These are phyloP conservation scores for Tetrastigma voinierianum DNA, from an alignment of 164 flowering plant species.

Conservation along the genomic window DNA sequence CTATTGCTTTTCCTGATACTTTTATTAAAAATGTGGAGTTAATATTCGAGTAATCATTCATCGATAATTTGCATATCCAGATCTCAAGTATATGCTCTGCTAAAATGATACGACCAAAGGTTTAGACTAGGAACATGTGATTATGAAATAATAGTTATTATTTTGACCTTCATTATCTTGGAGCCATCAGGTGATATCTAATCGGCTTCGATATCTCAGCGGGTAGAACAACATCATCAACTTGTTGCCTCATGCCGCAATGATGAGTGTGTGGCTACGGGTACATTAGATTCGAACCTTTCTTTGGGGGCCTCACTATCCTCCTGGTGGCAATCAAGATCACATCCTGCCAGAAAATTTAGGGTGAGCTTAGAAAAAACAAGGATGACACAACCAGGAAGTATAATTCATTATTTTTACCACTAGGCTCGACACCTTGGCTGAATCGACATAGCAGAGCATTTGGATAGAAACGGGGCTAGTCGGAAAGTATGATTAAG, in stretches of 20 bases:
- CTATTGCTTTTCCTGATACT: too few species aligned
- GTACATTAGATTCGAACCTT: conserved; percentile 84
- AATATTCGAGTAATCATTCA: too few species aligned
- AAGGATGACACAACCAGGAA: neutral
- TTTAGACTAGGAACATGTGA: neutral
- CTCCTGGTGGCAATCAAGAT: conserved; percentile 77
- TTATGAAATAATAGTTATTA: too few species aligned
- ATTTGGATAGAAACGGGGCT: too few species aligned
- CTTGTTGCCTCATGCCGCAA: conserved; percentile 87
- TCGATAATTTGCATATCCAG: too few species aligned
- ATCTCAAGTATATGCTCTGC: too few species aligned
- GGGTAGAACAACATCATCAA: conserved; percentile 87
- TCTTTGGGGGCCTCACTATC: conserved; percentile 91
- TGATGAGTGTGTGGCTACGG: conserved; percentile 75
- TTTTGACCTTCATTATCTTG: too few species aligned
- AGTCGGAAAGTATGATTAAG: too few species aligned
- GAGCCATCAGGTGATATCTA: conserved; percentile 85
- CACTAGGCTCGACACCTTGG: too few species aligned
- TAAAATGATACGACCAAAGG: too few species aligned
- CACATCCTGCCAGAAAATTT: conserved; percentile 58
- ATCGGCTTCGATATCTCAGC: conserved; percentile 91
- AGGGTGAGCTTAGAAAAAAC: neutral
- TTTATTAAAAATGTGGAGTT: too few species aligned
- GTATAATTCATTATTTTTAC: neutral
- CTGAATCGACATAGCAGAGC: too few species aligned